Evolutionary conservation across 352 stramenopile species (phyloP), one percentile per base, ranked within the genome.

Genomic region (Globisporangium nodosum): DNA sequence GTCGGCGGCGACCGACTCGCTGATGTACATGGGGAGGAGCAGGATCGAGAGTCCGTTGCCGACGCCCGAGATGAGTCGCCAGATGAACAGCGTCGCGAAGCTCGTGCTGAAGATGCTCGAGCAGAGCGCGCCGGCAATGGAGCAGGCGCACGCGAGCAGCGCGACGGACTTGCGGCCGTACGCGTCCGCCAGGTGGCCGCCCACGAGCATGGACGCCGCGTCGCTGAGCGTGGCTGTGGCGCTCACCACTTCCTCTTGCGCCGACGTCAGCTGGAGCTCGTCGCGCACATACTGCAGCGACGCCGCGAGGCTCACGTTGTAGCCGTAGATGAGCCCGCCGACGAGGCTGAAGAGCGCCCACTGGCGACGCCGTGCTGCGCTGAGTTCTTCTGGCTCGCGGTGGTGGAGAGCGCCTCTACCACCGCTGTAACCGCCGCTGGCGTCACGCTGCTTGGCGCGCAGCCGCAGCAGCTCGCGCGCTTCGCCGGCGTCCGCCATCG

Each of bases 11-110:
- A 92, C 77, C 48, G 78, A 90, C 56, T 94, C 85, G 52, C 83
- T 92, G 37, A 93, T 93, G 70, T 93, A 95, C 85, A 94, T 94
- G 39, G 85, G 85, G n/a, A 94, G 66, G 40, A 94, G 64, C 39
- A 94, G 59, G 45, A 94, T 94, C 15, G 82, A 94, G 58, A 94
- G 66, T 1, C 82, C 85, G 31, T 94, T 94, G 56, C 85, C 82
- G 18, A 94, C 71, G 52, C 85, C 85, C 1, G 79, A 77, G 63
- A 74, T 82, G 31, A 94, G 68, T 27, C 85, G 71, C 81, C 80
- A 92, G 31, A 83, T 35, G 43, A 89, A 72, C 15, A 93, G 74
- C 72, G 68, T 83, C 45, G 57, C 59, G 58, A 86, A 87, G 66
- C 63, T 87, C 35, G 64, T 58, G 47, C 79, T 90, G 0, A 80